Evolutionary conservation across 164 flowering plant species (phyloP), one percentile per base, ranked within the genome.

Genomic region (Houttuynia cordata): DNA sequence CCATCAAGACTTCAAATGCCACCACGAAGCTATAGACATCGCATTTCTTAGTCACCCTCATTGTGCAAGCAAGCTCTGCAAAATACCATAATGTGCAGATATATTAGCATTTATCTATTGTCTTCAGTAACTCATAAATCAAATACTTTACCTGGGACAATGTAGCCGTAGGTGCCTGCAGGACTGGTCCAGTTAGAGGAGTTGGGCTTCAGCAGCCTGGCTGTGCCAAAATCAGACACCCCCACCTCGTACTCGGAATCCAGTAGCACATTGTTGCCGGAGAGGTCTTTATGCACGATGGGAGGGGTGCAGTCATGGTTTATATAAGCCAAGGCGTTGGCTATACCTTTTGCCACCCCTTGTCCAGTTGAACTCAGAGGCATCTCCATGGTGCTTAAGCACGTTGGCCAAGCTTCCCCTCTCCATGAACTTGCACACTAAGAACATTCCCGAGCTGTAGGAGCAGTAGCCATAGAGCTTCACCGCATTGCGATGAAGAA

Each of bases 21-120:
- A 86, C 80, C 61, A 86, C 88, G 52, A 80, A 86, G 70, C 88
- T 86, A 54, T 83, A 86, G 15, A 83, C 88, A 65, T 86, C 92
- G 59, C 85, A 79, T 64, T 83, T 80, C 19, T 75, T 80, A 3
- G 84, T 83, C 3, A 80, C 76, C 30, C 51, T 49, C 84, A 80
- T 79, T 53, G 85, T 72, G 20, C 51, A 57, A 3, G 87, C 88
- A 15, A 86, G 74, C 67, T 86, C 88, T 86, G 79, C 66, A 18
- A 5, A 59, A 34, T 10, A 7, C 9, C 21, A 8, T 59, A 30
- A 7, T 24, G 10, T 18, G 10, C 20, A 15, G 20, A n/a, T n/a
- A 39, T 14, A 7, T 2, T 13, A 39, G 7, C 7, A 10, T 19
- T 7, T 8, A 57, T 0, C 58, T 55, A 8, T 7, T 8, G 7